phyloP scores from a whole-genome alignment of 1,139 yeast species.

The Yarrowia galli region DNA sequence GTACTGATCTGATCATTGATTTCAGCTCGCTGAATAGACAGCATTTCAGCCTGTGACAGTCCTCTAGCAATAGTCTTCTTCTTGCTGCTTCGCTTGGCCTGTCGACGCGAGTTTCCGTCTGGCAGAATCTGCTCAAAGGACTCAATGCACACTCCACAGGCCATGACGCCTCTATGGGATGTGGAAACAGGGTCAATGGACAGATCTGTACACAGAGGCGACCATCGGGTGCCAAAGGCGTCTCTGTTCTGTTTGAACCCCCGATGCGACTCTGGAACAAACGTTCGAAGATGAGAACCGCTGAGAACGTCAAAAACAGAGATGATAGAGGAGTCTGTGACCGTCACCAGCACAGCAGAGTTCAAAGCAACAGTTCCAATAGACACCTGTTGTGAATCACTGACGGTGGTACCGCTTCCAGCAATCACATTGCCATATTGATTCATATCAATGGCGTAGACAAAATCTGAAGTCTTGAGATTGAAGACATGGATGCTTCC shows the following conservation, averaged over 20 bases:
- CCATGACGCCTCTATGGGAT: constrained; percentile 37
- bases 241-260: constrained; percentile 34
- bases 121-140: constrained; percentile 37
- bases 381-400: constrained; percentile 21
- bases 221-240: constrained; percentile 15
- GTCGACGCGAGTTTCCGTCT: constrained; percentile 21
- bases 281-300: constrained; percentile 29
- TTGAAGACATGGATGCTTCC: constrained; percentile 30
- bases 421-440: constrained; percentile 38
- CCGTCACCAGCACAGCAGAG: constrained; percentile 22
- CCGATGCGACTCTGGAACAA: constrained; percentile 32
- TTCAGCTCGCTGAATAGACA: constrained; percentile 30
- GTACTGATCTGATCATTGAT: constrained; percentile 31
- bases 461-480: constrained; percentile 6
- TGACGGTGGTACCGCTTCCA: constrained; percentile 30
- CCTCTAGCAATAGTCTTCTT: constrained; percentile 34
- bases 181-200: constrained; percentile 26
- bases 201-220: constrained; percentile 24
- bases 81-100: constrained; percentile 25
- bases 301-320: constrained; percentile 33
- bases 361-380: constrained; percentile 33
- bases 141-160: constrained; percentile 35
- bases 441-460: constrained; percentile 30
- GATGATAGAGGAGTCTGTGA: constrained; percentile 27
- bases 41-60: constrained; percentile 23